These are phyloP conservation scores for Xanthoconium purpureum DNA, from an alignment of 768 basidiomycete genomes.

Conservation along the genomic window DNA sequence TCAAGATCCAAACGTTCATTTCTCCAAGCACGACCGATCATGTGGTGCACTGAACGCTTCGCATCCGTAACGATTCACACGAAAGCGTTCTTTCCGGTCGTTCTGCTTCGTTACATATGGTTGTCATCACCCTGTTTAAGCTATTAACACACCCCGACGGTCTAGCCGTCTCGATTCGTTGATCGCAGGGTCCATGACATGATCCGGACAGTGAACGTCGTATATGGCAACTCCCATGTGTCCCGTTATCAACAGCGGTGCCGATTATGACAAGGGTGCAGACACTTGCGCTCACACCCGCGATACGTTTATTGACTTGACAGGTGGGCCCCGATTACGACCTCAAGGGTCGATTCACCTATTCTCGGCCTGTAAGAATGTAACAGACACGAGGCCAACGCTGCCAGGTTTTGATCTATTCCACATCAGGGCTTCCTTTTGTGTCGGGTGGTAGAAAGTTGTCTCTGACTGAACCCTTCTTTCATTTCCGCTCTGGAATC, in stretches of 20 bases:
- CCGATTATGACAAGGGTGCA: constrained; percentile 3
- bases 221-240: constrained; percentile 5
- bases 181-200: constrained; percentile 3
- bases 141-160: not conserved
- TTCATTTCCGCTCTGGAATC: constrained; percentile 9
- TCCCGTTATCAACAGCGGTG: not conserved
- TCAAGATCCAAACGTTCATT: not conserved
- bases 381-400: constrained; percentile 9
- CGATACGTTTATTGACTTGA: constrained; percentile 9
- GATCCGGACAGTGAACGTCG: not conserved
- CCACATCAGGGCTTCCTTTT: constrained; percentile 19
- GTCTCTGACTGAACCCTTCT: not conserved
- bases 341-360: not conserved
- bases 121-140: not conserved
- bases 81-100: no score
- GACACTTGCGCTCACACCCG: not conserved
- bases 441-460: not conserved
- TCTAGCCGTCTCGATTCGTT: not conserved
- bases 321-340: not conserved
- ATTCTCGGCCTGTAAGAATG: constrained; percentile 5
- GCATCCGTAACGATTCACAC: constrained; percentile 1
- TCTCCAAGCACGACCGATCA: not conserved
- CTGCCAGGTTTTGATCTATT: not conserved
- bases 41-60: not conserved
- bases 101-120: not conserved